Evolutionary conservation across 2,329 filamentous ascomycete genomes (phyloP), one percentile per base, ranked within the genome.

Genomic region (Monilinia aucupariae): DNA sequence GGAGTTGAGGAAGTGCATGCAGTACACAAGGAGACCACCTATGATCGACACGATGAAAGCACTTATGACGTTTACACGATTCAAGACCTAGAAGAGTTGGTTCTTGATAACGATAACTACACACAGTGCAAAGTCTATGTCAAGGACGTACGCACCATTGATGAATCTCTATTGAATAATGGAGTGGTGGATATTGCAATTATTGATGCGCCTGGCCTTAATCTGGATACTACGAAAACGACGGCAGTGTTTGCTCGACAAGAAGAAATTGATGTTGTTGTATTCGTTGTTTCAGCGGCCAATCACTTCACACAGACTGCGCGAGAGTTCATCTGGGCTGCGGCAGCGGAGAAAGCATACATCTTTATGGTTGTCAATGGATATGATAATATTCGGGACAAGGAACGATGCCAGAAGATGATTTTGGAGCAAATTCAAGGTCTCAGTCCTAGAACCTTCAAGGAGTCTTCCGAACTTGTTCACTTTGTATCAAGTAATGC

Each of bases 361-460:
- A 92, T 99, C 66, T 99, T 99, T 75, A 96, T 99, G 76, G 94
- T 99, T 17, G 94, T 99, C 68, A 99, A 99, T 74, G 92, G 93
- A 22, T 99, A 92, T 71, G 94, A 99, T 76, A 89, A 89, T 65
- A 97, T 99, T 71, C 84, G 89, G 67, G 92, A 97, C 76, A 94
- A 97, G 78, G 82, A 91, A 64, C 83, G 93, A 64, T 97, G 93
- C 75, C 85, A 96, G 75, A 91, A 94, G 73, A 90, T 91, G 85
- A 94, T 99, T 56, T 76, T 99, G 64, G 92, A 97, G 70, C 93
- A 97, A 75, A 87, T 99, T 20, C 81, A 84, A 55, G 85, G 86
- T 32, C 81, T 99, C n/a, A 97, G 93, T 72, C 94, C 93, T 2
- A 87, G 88, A 59, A 99, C 94, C 0, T 89, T 87, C 80, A 97